Evolutionary conservation across 257 asterid genomes (phyloP), one percentile per base, ranked within the genome.

Genomic region (Solanum chiquidenum): DNA sequence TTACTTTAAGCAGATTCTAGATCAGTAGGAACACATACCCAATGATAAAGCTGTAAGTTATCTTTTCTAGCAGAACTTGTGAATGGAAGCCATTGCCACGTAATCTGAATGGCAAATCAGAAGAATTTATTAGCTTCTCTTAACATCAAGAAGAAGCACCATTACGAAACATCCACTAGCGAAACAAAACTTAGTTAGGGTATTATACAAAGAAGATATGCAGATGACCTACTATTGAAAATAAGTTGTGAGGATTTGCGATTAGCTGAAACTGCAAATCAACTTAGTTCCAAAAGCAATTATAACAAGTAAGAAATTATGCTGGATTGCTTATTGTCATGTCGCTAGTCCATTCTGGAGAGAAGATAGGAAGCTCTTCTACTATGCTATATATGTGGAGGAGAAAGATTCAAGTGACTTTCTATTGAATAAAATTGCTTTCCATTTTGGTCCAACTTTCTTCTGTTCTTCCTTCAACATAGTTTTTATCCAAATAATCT

Each of bases 81-180:
- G 90, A 97, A 96, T 34, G 99, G 95, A 75, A 97, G 99, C 99
- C 99, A 97, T 86, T 95, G 96, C 99, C 99, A 97, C n/a, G 99
- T 94, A 90, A 97, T 93, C 99, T 97, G 94, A 71, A 84, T n/a
- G 86, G 40, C 33, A 89, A 60, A 66, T 20, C 29, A 55, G 82
- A 86, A 55, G 49, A 73, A 21, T 18, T 34, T 77, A 49, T 33
- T 86, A 18, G 21, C 84, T 73, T 23, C 33, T 42, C 20, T 86
- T 42, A 72, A 71, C 25, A 72, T 86, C 34, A 79, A 62, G 73
- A 62, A 64, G 21, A 34, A 38, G 21, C 85, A 46, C 85, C 42
- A 49, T 46, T 20, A 20, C 33, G 69, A 82, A 82, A 49, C 68
- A 80, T 46, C 38, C 85, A 46, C 27, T 29, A 82, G 31, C 2